Evolutionary conservation across 2,329 filamentous ascomycete species (phyloP), one percentile per base, ranked within the genome.

Genomic region (Exophiala dermatitidis): DNA sequence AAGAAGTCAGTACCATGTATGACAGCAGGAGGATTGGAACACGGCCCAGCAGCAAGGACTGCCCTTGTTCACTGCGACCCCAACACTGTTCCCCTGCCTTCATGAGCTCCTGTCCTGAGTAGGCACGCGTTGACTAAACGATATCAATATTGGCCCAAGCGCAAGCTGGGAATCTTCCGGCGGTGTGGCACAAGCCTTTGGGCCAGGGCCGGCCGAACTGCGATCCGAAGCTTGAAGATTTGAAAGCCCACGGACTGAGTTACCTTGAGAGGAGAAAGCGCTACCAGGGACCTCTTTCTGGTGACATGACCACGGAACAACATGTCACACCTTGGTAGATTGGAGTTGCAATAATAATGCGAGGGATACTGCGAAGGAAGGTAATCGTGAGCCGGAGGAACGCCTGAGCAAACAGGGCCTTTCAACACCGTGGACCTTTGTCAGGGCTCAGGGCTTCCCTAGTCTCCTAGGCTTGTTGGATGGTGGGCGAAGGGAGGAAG

Each of bases 141-240:
- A 37, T 34, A 34, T 48, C 54, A 48, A 48, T 57, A 32, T 49
- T 51, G 54, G 49, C 50, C 48, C 54, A 57, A 59, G 54, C 51
- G 41, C 51, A 48, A 54, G 50, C 48, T 54, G 54, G 45, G 50
- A 57, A 59, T 52, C 42, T 56, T 59, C 57, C 57, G 54, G 56
- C 48, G 45, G 4, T 54, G 57, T 59, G 53, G 51, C 52, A 59
- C 57, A 57, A 59, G 52, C 46, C 52, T 51, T 50, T 48, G 34
- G 32, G 40, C 45, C 42, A 48, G 44, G 53, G 47, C 57, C 48
- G 57, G 34, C 51, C 47, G 47, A 46, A 57, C 56, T 52, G 50
- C 52, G 56, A 57, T 56, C 29, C 12, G 50, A 37, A 9, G 47
- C 52, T 36, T 37, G 36, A 31, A 46, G 36, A 57, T 59, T 59